These are phyloP conservation scores for Pseudonectria buxi DNA, from an alignment of 2,329 filamentous ascomycete genomes.

Conservation along the genomic window DNA sequence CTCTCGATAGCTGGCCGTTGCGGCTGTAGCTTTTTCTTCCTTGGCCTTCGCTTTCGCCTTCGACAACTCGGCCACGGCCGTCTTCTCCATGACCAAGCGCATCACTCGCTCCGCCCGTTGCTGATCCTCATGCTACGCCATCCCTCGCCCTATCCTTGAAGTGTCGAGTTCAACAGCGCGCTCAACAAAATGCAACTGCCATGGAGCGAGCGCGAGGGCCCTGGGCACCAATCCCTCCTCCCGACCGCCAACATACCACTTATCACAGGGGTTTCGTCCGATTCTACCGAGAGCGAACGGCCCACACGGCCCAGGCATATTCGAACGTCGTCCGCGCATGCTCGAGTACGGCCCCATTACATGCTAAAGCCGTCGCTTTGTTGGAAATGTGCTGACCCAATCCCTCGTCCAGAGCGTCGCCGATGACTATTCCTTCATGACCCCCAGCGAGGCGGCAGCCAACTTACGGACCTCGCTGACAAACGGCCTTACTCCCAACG, in stretches of 20 bases:
- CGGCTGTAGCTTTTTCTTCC: slow-evolving; percentile 8
- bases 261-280: slow-evolving; percentile 23
- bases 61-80: not conserved
- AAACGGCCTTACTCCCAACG: slow-evolving; percentile 71
- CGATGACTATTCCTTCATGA: slow-evolving; percentile 59
- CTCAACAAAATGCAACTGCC: slow-evolving; percentile 31
- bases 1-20: not conserved
- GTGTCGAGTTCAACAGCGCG: slow-evolving; percentile 13
- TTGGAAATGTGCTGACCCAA: slow-evolving; percentile 7
- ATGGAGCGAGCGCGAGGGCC: slow-evolving; percentile 28
- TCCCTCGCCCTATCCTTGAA: slow-evolving; percentile 11
- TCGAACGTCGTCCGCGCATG: slow-evolving; percentile 49
- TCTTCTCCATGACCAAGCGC: slow-evolving; percentile 17
- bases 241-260: slow-evolving; percentile 29
- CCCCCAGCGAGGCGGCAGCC: slow-evolving; percentile 69
- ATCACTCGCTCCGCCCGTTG: slow-evolving; percentile 8
- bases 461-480: slow-evolving; percentile 76
- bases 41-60: slow-evolving; percentile 9
- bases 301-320: slow-evolving; percentile 29
- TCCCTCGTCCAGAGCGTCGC: slow-evolving; percentile 40
- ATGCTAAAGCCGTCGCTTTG: not conserved
- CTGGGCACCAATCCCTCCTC: slow-evolving; percentile 26
- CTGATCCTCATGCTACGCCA: slow-evolving; percentile 9
- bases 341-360: slow-evolving; percentile 38
- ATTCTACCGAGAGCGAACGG: slow-evolving; percentile 20